A percentile compares a stretch with the other conserved stretches of the same genome.
phyloP scores from a whole-genome alignment of 345 rosid species.

The Syzygium grande region DNA sequence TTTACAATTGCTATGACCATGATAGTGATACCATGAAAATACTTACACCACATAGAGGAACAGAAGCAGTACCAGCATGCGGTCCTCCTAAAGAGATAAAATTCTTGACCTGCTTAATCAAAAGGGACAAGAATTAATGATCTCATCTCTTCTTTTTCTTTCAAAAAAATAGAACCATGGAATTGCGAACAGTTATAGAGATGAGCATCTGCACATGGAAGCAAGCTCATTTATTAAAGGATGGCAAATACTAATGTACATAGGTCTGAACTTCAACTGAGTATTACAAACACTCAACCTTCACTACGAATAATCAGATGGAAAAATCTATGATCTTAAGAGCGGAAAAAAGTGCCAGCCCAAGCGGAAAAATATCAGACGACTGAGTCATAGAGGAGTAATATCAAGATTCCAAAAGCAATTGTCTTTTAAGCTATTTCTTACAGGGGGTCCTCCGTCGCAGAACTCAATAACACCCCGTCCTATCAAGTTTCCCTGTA shows the following conservation, averaged over 20 bases:
- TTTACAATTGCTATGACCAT: background rate
- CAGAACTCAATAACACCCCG: slow-evolving; percentile 86
- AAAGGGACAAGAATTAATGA: background rate
- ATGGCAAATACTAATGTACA: background rate
- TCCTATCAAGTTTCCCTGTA: slow-evolving; percentile 89
- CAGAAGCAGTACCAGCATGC: slow-evolving; percentile 95
- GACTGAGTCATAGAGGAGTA: background rate
- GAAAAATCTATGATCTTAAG: background rate
- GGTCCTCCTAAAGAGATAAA: slow-evolving; percentile 89
- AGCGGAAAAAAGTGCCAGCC: background rate
- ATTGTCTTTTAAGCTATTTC: background rate
- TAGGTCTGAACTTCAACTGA: background rate
- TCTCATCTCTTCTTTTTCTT: background rate
- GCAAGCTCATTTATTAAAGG: background rate
- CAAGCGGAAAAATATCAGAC: background rate
- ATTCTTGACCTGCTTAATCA: slow-evolving; percentile 53
- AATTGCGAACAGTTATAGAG: background rate
- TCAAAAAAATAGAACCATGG: background rate
- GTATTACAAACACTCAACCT: background rate
- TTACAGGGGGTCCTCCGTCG: slow-evolving; percentile 72
- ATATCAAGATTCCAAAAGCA: background rate
- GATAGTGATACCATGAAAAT: background rate
- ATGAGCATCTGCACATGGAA: background rate
- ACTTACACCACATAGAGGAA: slow-evolving; percentile 94
- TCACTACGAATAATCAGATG: background rate